Conservation (phyloP, 805 yeast genomes). For the Kregervanrija pseudodelftensis region DNA sequence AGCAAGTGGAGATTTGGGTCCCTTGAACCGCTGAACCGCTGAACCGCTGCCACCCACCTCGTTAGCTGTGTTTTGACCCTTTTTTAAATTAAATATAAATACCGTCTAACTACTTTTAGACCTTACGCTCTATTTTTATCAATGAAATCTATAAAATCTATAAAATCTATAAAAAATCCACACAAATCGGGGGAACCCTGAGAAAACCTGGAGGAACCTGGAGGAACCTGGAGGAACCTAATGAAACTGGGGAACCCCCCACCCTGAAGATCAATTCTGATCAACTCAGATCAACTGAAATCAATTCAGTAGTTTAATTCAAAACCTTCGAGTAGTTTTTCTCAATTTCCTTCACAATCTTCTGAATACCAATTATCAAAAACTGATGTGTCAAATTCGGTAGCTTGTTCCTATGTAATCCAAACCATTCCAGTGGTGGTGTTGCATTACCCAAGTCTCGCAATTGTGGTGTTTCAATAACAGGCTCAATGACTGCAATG, state of each 20-base stretch:
- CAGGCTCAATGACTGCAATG: conserved; percentile 63
- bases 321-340: conserved; percentile 41
- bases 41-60: too few species aligned
- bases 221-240: neutral
- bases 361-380: conserved; percentile 66
- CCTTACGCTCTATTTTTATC: too few species aligned
- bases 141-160: neutral
- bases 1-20: too few species aligned
- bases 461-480: conserved; percentile 82
- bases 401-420: conserved; percentile 76
- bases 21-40: too few species aligned
- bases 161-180: too few species aligned
- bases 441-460: conserved; percentile 94
- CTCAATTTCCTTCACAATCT: conserved; percentile 64
- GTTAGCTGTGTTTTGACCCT: too few species aligned
- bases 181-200: neutral
- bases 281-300: too few species aligned
- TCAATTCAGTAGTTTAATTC: too few species aligned
- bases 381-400: conserved; percentile 84
- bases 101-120: too few species aligned
- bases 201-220: neutral
- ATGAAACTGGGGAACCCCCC: neutral
- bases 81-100: too few species aligned
- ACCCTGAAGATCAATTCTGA: neutral
- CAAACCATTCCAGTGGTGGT: conserved; percentile 98